Evolutionary conservation across 192 early-diverging fungal species (phyloP).

Genomic region (Radiomyces spectabilis): DNA sequence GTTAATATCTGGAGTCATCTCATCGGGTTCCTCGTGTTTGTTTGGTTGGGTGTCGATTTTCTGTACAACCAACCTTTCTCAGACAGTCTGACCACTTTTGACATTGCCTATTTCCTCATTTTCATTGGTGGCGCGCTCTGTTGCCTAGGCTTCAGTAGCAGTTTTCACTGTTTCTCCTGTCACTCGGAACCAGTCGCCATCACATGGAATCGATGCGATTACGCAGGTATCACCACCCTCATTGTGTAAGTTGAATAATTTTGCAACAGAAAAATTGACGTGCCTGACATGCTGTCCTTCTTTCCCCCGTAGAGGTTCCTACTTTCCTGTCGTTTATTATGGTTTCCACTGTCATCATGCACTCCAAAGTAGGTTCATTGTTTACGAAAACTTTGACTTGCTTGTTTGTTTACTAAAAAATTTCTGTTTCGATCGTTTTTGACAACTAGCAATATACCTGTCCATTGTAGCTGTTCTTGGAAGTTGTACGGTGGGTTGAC

Average conservation of each 20-base stretch:
- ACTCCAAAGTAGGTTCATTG: slow-evolving; percentile 28
- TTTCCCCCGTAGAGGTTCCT: slow-evolving; percentile 34
- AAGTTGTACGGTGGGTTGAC: slow-evolving; percentile 4
- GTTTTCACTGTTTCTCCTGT: slow-evolving; percentile 78
- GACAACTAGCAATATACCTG: slow-evolving; percentile 2
- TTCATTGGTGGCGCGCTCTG: slow-evolving; percentile 70
- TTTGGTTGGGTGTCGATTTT: slow-evolving; percentile 36
- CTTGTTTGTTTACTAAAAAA: not conserved
- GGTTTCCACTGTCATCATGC: slow-evolving; percentile 40
- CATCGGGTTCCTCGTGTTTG: slow-evolving; percentile 58
- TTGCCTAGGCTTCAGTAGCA: slow-evolving; percentile 74
- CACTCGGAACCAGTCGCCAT: slow-evolving; percentile 69
- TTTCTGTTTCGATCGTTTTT: slow-evolving; percentile 56
- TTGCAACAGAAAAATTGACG: not conserved
- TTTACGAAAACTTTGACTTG: too few species aligned
- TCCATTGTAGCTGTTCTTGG: slow-evolving; percentile 56
- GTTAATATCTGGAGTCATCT: slow-evolving; percentile 87
- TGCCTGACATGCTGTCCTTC: not conserved
- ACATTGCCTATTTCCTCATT: slow-evolving; percentile 60
- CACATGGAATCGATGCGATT: slow-evolving; percentile 87
- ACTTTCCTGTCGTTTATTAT: slow-evolving; percentile 43
- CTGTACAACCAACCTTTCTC: slow-evolving; percentile 34
- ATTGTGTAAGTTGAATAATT: slow-evolving; percentile 64
- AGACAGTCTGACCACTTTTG: slow-evolving; percentile 48
- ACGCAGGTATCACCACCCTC: slow-evolving; percentile 81